Evolutionary conservation across 768 basidiomycete genomes (phyloP), one percentile per base, ranked within the genome.

Genomic region (Collybiopsis confluens): DNA sequence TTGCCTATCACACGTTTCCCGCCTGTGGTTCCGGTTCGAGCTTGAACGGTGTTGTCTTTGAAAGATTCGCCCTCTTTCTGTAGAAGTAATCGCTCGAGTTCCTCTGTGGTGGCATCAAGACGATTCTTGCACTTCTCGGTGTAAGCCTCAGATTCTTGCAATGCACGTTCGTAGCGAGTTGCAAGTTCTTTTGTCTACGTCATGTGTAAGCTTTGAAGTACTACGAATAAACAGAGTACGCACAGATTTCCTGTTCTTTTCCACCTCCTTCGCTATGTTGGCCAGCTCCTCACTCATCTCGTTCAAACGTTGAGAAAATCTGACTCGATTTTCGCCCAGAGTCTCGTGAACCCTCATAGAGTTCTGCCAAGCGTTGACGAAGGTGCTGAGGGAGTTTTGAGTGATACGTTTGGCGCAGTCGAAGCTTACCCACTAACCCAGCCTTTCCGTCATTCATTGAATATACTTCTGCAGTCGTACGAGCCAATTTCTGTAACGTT

Each of bases 221-320:
- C 41, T 30, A 45, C 7, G 15, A n/a, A 33, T 28, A 48, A 27
- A 27, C 4, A 18, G 46, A 18, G 41, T n/a, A 62, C 76, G 49
- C 55, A 90, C 93, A 71, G 86, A 78, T 70, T 98, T 98, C 50
- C 96, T 76, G 66, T 89, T 88, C 74, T 92, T 94, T 59, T 99
- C 97, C 1, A 97, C 92, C 67, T 98, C 95, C 61, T 92, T 92
- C 0, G 85, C 82, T 4, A 98, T 73, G 9, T 79, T 86, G 16
- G 80, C 72, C 24, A 99, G 76, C 64, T 99, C 97, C n/a, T 98
- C 94, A 63, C 89, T 87, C 92, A 98, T 98, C 69, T 99, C 97
- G 64, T 88, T 89, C 40, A 99, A 74, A 40, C 92, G 83, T 55
- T 87, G 81, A 0, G 93, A 80, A 63, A 98, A 97, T 42, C 86